Evolutionary conservation across 106 monocot genomes (phyloP), one percentile per base, ranked within the genome.

Genomic region (Dioscorea dumetorum): DNA sequence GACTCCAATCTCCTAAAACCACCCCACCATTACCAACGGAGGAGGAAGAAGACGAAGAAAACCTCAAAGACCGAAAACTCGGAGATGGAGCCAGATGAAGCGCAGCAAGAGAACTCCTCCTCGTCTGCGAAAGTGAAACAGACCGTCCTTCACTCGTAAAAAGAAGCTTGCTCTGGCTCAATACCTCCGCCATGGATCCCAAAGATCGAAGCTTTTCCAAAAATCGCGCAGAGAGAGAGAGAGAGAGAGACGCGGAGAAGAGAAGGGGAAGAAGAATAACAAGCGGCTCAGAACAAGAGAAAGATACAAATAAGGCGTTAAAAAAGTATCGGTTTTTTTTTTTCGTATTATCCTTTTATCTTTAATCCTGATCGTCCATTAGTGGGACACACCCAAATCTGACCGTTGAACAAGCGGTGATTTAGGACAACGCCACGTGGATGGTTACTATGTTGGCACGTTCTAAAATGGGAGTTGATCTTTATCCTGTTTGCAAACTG

Each of bases 151-250:
- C 51, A 60, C 61, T 48, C 8, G 50, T 67, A 2, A 35, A 41
- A 6, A 78, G 20, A 49, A 67, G 18, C 21, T 57, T 24, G 61
- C 79, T 71, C 22, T 62, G 51, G 22, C 24, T 22, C 67, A 74
- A 67, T 8, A 72, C 67, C 67, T 75, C 78, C 78, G 78, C 75
- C 79, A 72, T 75, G 51, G 60, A 28, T 22, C 16, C 53, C 70
- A 62, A 54, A 70, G 20, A 48, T 57, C 58, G 22, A 69, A 75
- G 22, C 28, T 49, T 76, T 69, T 69, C 0, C 54, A 23, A 11
- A 41, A 41, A 41, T 41, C 41, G 5, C 3, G 48, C 1, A 35
- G 28, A 22, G 28, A 33, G 28, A 58, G 21, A 57, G 33, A 22
- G 3, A 48, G n/a, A 2, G 5, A 17, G 28, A n/a, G 35, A 53